phyloP scores from a whole-genome alignment of 2,329 filamentous ascomycete species.

The Ophiognomonia clavigignenti-juglandacearum region DNA sequence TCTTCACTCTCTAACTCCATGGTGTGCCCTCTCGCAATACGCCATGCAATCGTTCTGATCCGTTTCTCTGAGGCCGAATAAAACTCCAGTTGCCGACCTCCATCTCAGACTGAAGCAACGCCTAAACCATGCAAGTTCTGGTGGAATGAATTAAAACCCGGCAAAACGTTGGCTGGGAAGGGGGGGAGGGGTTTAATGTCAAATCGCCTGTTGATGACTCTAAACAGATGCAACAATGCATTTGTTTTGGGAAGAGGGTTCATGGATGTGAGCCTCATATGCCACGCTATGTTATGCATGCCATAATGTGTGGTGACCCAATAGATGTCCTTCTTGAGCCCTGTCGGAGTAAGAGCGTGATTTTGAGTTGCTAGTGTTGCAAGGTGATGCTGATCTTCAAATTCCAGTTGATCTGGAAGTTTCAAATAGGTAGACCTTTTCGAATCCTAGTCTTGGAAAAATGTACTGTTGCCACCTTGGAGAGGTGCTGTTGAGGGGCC shows the following conservation, averaged over 20 bases:
- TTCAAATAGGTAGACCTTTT: not conserved
- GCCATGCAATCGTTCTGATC: not conserved
- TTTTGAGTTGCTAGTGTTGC: too few relatives aligned
- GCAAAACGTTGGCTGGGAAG: not conserved
- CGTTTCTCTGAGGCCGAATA: not conserved
- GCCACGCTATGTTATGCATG: constrained; percentile 13
- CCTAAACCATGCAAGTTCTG: constrained; percentile 13
- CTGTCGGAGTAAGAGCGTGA: too few relatives aligned
- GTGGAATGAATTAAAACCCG: constrained; percentile 6
- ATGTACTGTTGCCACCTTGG: constrained; percentile 40
- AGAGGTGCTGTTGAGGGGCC: constrained; percentile 51
- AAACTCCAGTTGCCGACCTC: not conserved
- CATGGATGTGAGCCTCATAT: not conserved
- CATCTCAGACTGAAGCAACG: too few relatives aligned
- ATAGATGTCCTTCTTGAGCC: not conserved
- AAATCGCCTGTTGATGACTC: constrained; percentile 9
- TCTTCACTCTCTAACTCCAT: not conserved
- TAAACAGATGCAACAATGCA: constrained; percentile 11
- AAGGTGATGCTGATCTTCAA: not conserved
- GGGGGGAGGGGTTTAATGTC: too few relatives aligned
- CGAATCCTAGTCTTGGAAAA: constrained; percentile 42
- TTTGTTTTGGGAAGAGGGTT: not conserved
- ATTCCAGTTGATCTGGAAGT: not conserved
- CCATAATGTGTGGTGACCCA: constrained; percentile 6
- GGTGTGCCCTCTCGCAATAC: not conserved